These are phyloP conservation scores for Backusella psychrophila DNA, from an alignment of 192 early-diverging fungal genomes.

Conservation along the genomic window DNA sequence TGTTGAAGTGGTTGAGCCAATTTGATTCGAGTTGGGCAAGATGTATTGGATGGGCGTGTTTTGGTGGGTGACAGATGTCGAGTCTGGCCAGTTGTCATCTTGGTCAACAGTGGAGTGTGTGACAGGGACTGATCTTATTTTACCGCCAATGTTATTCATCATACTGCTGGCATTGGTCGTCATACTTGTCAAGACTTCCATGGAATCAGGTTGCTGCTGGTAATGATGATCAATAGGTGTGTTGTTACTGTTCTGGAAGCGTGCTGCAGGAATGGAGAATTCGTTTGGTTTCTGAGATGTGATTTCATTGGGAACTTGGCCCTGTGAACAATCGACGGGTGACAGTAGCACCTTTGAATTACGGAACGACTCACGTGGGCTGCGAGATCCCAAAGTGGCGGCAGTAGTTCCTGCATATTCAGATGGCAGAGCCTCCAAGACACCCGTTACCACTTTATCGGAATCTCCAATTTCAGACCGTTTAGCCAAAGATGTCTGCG, in stretches of 20 bases:
- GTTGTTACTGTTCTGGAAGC: neutral
- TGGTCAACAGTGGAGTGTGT: constrained; percentile 28
- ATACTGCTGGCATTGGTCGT: constrained; percentile 26
- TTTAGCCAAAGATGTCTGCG: constrained; percentile 1
- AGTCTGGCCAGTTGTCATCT: constrained; percentile 21
- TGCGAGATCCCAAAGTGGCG: constrained; percentile 13
- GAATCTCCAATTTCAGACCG: constrained; percentile 25
- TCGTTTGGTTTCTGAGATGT: constrained; percentile 36
- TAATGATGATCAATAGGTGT: constrained; percentile 11
- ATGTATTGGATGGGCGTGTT: constrained; percentile 29
- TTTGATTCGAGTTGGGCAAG: constrained; percentile 19
- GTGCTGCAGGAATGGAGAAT: constrained; percentile 13
- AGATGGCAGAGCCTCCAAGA: constrained; percentile 20
- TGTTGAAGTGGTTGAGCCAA: constrained; percentile 17
- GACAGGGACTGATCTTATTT: neutral
- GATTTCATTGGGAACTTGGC: constrained; percentile 32
- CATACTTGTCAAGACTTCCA: constrained; percentile 34
- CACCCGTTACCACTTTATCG: constrained; percentile 10
- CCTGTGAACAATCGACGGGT: neutral
- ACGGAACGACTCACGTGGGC: constrained; percentile 9
- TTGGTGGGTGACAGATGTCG: constrained; percentile 13
- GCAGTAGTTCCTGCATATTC: constrained; percentile 1
- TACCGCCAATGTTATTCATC: constrained; percentile 10
- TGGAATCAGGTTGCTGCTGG: constrained; percentile 8
- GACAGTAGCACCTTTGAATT: constrained; percentile 1